Base-by-base conservation (phyloP, 2,329 filamentous ascomycete genomes). In the Diaporthe citriasiana region DNA sequence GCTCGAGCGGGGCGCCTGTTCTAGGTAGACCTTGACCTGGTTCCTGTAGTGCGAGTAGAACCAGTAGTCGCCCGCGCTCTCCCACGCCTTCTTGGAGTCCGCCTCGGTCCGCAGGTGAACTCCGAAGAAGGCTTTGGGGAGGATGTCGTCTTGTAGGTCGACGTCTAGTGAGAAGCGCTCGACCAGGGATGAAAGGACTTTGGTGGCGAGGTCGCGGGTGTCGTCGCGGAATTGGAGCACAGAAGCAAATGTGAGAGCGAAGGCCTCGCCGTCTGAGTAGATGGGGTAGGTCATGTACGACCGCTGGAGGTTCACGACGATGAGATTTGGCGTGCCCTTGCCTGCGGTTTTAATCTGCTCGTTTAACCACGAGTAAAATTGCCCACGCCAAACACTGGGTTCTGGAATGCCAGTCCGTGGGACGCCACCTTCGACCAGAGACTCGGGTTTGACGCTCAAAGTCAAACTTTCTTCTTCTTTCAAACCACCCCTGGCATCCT, bases 171-270 rank as follows among this genome's bases (percentile, higher is more conserved):
- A 66, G 40, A 68, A 72, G 3, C 50, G 59, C 22, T 72, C n/a
- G 10, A 27, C 59, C 12, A 68, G 22, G 3, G 47, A 40, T 2
- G 40, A 35, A 17, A 72, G 57, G 0, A 68, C 50, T 22, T 45
- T 65, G 19, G 19, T 25, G 8, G 59, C 70, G 5, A 81, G 76
- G 19, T 68, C 77, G 30, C 80, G 78, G 3, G 80, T 80, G 60
- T 82, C 80, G 56, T 75, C 76, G 9, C 81, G 78, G 72, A 81
- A 82, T 7, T 80, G 80, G 22, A 82, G 70, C 47, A 82, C 77
- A 74, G 81, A 81, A 75, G 79, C 81, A 69, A 81, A 82, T 53
- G 80, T 77, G 75, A 78, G 78, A 2, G 80, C 81, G 45, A 72
- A 68, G 19, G 38, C 59, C 17, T 65, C 59, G 40, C 59, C 70